Evolutionary conservation across 2,329 filamentous ascomycete genomes (phyloP).

Genomic region (Epichloe uncinata): DNA sequence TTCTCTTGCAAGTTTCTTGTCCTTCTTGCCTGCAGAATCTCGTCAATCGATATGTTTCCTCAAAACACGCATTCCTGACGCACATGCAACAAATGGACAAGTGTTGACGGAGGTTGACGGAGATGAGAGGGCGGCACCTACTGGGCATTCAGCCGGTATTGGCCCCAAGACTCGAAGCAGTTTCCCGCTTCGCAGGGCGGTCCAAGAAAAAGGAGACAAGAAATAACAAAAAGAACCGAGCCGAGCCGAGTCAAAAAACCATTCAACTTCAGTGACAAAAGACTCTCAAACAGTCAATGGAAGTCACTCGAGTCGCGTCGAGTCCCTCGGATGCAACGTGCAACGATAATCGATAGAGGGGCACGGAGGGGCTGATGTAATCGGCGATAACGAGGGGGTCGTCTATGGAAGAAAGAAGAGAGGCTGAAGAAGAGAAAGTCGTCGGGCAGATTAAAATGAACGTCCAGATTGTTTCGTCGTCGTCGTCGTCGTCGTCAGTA

Average conservation of each 20-base stretch:
- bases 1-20: constrained; percentile 42
- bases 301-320: constrained; percentile 1
- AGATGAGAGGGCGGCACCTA: constrained; percentile 12
- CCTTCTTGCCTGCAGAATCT: constrained; percentile 26
- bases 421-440: neutral
- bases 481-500: constrained; percentile 5
- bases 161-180: constrained; percentile 16
- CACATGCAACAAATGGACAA: neutral
- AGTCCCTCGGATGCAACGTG: neutral
- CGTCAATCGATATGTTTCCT: neutral
- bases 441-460: neutral
- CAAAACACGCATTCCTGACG: neutral
- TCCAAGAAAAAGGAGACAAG: constrained; percentile 4
- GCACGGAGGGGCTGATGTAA: constrained; percentile 6
- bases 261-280: neutral
- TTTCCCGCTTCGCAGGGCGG: constrained; percentile 16
- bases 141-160: constrained; percentile 24
- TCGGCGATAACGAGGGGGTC: neutral
- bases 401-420: neutral
- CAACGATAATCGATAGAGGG: constrained; percentile 4
- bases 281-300: neutral
- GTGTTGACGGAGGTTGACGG: neutral
- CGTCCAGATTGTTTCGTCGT: constrained; percentile 1
- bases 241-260: neutral
- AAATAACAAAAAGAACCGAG: neutral